Evolutionary conservation across 2,329 filamentous ascomycete genomes (phyloP).

Genomic region (Beauveria australis): DNA sequence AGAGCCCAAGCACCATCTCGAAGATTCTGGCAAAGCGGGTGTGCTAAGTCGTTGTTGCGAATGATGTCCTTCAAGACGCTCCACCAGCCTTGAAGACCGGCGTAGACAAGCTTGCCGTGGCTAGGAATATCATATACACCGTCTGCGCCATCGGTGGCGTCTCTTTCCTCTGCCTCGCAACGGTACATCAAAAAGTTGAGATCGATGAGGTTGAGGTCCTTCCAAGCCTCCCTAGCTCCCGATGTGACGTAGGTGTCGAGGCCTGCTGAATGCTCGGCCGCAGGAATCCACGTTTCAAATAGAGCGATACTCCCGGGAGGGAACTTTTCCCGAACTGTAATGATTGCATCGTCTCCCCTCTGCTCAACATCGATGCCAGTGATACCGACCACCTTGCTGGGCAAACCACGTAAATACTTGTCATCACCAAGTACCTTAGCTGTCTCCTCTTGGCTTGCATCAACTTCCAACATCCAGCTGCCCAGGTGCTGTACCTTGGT

Average conservation of each 20-base stretch:
- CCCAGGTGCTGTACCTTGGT: slow-evolving; percentile 81
- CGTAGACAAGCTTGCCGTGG: slow-evolving; percentile 80
- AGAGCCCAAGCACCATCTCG: slow-evolving; percentile 87
- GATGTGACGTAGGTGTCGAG: slow-evolving; percentile 81
- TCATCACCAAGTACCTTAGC: slow-evolving; percentile 59
- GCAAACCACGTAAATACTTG: slow-evolving; percentile 69
- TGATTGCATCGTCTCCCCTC: slow-evolving; percentile 65
- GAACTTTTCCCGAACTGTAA: slow-evolving; percentile 75
- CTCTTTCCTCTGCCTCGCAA: slow-evolving; percentile 79
- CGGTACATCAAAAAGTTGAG: slow-evolving; percentile 89
- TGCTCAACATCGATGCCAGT: slow-evolving; percentile 65
- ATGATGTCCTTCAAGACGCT: slow-evolving; percentile 81
- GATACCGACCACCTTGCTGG: slow-evolving; percentile 68
- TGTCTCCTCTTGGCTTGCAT: slow-evolving; percentile 63
- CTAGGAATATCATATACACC: slow-evolving; percentile 86
- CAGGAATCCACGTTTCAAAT: slow-evolving; percentile 93
- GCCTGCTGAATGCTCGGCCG: slow-evolving; percentile 72
- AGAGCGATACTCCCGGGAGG: slow-evolving; percentile 90
- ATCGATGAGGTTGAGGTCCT: slow-evolving; percentile 65
- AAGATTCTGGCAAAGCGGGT: slow-evolving; percentile 88
- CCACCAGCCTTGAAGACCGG: slow-evolving; percentile 98
- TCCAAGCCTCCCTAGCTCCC: slow-evolving; percentile 71
- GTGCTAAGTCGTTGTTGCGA: slow-evolving; percentile 80
- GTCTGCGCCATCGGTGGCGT: slow-evolving; percentile 69
- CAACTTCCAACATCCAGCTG: slow-evolving; percentile 87